phyloP scores from a whole-genome alignment of 352 stramenopile genomes.

The Globisporangium splendens region DNA sequence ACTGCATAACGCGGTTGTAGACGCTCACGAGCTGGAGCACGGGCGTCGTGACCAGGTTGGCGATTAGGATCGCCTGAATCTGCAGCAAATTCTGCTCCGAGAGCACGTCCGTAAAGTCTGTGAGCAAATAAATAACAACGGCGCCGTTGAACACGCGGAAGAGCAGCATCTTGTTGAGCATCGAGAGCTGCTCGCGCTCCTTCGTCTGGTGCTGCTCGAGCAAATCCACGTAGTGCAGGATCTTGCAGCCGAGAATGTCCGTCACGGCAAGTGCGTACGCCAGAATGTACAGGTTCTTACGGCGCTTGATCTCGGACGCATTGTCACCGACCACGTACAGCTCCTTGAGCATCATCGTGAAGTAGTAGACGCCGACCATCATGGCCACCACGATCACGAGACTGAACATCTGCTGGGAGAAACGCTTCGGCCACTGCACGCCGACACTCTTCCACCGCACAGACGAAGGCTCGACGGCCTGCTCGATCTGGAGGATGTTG shows the following conservation, averaged over 20 bases:
- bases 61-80: slow-evolving; percentile 72
- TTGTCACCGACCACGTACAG: slow-evolving; percentile 27
- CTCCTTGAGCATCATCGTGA: slow-evolving; percentile 36
- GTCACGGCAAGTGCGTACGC: slow-evolving; percentile 46
- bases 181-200: slow-evolving; percentile 64
- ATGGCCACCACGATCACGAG: slow-evolving; percentile 41
- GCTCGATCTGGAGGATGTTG: slow-evolving; percentile 70
- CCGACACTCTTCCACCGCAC: slow-evolving; percentile 72
- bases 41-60: slow-evolving; percentile 71
- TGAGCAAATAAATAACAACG: slow-evolving; percentile 74
- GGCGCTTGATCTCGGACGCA: slow-evolving; percentile 24
- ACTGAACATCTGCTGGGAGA: slow-evolving; percentile 44
- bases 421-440: slow-evolving; percentile 28
- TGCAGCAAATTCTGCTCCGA: slow-evolving; percentile 66
- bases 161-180: slow-evolving; percentile 77
- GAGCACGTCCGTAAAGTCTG: slow-evolving; percentile 65
- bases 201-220: slow-evolving; percentile 64
- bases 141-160: slow-evolving; percentile 72
- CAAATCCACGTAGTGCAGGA: slow-evolving; percentile 53
- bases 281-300: slow-evolving; percentile 47
- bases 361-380: slow-evolving; percentile 53
- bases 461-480: slow-evolving; percentile 58
- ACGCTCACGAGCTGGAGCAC: slow-evolving; percentile 59
- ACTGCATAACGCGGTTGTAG: slow-evolving; percentile 43
- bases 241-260: slow-evolving; percentile 60